These are phyloP conservation scores for Phytophthora palmivora DNA, from an alignment of 352 stramenopile species.

Conservation along the genomic window DNA sequence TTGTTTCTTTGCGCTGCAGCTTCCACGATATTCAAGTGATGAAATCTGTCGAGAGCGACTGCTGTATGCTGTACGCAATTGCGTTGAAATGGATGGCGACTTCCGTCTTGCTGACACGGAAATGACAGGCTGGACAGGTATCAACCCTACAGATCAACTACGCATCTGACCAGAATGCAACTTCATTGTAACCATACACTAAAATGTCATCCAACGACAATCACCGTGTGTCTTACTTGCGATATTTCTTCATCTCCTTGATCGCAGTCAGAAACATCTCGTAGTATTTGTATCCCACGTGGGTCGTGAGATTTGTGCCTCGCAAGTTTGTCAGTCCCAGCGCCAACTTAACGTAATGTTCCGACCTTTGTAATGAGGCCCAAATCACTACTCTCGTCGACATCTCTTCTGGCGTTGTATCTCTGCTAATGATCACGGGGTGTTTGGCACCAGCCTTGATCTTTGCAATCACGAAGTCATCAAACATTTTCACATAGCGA, in stretches of 20 bases:
- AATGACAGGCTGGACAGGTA: conserved; percentile 78
- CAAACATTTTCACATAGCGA: background rate
- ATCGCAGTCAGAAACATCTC: background rate
- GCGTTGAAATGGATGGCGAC: conserved; percentile 90
- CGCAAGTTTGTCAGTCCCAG: background rate
- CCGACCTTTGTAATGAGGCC: background rate
- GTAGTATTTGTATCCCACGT: background rate
- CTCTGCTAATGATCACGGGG: background rate
- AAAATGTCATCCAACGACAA: background rate
- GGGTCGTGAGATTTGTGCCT: background rate
- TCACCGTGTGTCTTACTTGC: background rate
- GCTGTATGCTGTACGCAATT: conserved; percentile 88
- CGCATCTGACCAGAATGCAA: conserved; percentile 42
- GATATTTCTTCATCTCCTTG: background rate
- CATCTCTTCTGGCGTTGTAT: background rate
- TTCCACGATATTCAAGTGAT: conserved; percentile 83
- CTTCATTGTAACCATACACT: background rate
- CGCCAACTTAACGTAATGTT: background rate
- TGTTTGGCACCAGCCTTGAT: background rate
- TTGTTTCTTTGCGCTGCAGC: conserved; percentile 86
- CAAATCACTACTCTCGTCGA: background rate
- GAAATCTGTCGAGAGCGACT: conserved; percentile 72
- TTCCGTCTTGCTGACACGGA: conserved; percentile 86
- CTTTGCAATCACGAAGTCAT: background rate
- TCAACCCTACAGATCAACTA: conserved; percentile 67